Conservation (phyloP, 345 rosid species). For the Aethionema arabicum region DNA sequence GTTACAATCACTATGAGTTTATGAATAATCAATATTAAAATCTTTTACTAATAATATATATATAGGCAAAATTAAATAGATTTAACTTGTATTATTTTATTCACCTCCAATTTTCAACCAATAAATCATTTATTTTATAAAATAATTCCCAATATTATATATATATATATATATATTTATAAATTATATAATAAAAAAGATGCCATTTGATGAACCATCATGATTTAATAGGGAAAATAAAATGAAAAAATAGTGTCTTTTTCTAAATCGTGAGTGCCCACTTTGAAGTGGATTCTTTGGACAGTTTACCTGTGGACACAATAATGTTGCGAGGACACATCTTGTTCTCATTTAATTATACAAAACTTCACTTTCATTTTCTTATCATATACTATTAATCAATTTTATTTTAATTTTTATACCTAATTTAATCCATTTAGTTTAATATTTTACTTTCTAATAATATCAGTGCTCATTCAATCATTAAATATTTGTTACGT, state of each 20-base stretch:
- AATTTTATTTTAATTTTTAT: too few relatives aligned
- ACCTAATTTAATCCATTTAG: background rate
- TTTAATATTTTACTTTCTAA: slow-evolving; percentile 22
- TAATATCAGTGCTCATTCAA: slow-evolving; percentile 34
- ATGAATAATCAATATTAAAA: too few relatives aligned
- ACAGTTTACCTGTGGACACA: slow-evolving; percentile 44
- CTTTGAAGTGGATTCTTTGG: slow-evolving; percentile 44
- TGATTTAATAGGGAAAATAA: slow-evolving; percentile 30
- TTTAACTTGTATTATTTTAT: too few relatives aligned
- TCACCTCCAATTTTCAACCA: too few relatives aligned
- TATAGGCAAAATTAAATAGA: too few relatives aligned
- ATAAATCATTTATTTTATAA: background rate
- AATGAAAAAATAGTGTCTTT: slow-evolving; percentile 32
- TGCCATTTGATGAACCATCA: slow-evolving; percentile 35
- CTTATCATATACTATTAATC: slow-evolving; percentile 25
- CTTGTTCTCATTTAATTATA: slow-evolving; percentile 33
- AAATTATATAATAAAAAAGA: slow-evolving; percentile 19
- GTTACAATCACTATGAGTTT: too few relatives aligned
- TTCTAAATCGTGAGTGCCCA: slow-evolving; percentile 40
- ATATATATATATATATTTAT: background rate
- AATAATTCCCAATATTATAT: slow-evolving; percentile 7
- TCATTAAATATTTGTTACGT: slow-evolving; percentile 32
- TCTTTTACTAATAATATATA: too few relatives aligned
- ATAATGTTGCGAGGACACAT: slow-evolving; percentile 39
- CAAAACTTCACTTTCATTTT: slow-evolving; percentile 36